Evolutionary conservation across 768 basidiomycete species (phyloP).

Genomic region (Suillus spraguei): DNA sequence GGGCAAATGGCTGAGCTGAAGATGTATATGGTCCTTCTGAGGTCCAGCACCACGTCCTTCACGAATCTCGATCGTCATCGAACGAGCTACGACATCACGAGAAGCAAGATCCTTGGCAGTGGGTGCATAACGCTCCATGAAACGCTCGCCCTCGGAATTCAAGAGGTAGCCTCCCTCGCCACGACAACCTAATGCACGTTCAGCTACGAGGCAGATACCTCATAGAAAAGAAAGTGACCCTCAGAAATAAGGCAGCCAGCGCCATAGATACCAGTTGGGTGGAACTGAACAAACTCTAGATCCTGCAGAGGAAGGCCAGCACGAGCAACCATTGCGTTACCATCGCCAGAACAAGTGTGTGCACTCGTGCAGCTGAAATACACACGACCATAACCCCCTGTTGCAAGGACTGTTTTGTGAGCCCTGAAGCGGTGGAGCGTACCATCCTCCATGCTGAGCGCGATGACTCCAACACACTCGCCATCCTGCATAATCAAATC

Average conservation of each 20-base stretch:
- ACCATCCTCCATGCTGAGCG: conserved; percentile 99
- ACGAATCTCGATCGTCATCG: conserved; percentile 98
- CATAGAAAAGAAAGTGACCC: conserved; percentile 49
- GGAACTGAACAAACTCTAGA: conserved; percentile 99
- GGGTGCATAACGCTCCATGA: conserved; percentile 99
- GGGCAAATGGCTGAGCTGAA: conserved; percentile 97
- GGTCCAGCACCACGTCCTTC: conserved; percentile 99
- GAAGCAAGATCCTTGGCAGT: conserved; percentile 99
- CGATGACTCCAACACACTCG: conserved; percentile 98
- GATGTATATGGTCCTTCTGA: conserved; percentile 95
- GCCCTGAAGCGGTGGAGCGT: conserved; percentile 98
- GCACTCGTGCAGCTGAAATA: conserved; percentile 99
- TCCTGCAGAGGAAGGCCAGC: conserved; percentile 97
- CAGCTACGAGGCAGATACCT: conserved; percentile 8
- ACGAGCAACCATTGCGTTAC: conserved; percentile 97
- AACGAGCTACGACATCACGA: conserved; percentile 98
- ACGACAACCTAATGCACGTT: conserved; percentile 72
- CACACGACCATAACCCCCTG: conserved; percentile 96
- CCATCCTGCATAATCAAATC: conserved; percentile 99
- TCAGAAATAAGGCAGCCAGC: conserved; percentile 99
- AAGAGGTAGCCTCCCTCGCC: conserved; percentile 99
- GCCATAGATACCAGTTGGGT: conserved; percentile 99
- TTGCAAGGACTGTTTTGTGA: conserved; percentile 98
- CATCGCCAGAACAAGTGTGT: conserved; percentile 98
- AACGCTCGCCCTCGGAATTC: conserved; percentile 98